Conservation (phyloP, 164 flowering plant genomes). For the Santalum album region DNA sequence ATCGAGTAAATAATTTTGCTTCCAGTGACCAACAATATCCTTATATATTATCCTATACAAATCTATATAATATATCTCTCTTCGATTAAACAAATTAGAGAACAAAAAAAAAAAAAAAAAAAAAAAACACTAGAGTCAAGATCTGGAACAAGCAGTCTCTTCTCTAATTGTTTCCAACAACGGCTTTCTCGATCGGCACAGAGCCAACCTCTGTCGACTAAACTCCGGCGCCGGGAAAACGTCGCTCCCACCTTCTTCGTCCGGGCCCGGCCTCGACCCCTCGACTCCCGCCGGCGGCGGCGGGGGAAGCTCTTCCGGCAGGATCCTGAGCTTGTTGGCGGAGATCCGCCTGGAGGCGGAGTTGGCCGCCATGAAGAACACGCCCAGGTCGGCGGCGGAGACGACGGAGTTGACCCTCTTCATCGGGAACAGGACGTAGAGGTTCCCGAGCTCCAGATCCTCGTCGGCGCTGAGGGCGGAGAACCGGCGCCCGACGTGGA, state of each 20-base stretch:
- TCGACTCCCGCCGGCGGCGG: neutral
- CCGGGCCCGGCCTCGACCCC: conserved; percentile 6
- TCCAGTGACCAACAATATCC: too few species aligned
- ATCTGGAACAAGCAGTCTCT: conserved; percentile 22
- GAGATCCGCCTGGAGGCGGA: conserved; percentile 18
- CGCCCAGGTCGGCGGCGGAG: conserved; percentile 41
- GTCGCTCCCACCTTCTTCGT: neutral
- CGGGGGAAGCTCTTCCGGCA: conserved; percentile 18
- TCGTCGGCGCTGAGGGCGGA: conserved; percentile 51
- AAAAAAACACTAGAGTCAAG: too few species aligned
- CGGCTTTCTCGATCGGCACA: conserved; percentile 43
- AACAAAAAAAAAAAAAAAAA: too few species aligned
- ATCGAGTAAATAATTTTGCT: too few species aligned
- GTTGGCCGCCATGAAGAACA: conserved; percentile 31
- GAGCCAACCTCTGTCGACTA: conserved; percentile 18
- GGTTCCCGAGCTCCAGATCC: conserved; percentile 41
- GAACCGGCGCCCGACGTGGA: conserved; percentile 40
- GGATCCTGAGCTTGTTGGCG: conserved; percentile 21
- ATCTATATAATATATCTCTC: too few species aligned
- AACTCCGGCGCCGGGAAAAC: conserved; percentile 7
- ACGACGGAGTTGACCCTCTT: conserved; percentile 31
- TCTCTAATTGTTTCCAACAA: conserved; percentile 43
- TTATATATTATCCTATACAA: too few species aligned
- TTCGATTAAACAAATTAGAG: too few species aligned
- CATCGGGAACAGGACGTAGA: conserved; percentile 55